Percentiles rank a stretch among this genome's conserved stretches.
These are phyloP conservation scores for Trypanosomatidae sp. DNA, from an alignment of 208 protist genomes.

Conservation along the genomic window DNA sequence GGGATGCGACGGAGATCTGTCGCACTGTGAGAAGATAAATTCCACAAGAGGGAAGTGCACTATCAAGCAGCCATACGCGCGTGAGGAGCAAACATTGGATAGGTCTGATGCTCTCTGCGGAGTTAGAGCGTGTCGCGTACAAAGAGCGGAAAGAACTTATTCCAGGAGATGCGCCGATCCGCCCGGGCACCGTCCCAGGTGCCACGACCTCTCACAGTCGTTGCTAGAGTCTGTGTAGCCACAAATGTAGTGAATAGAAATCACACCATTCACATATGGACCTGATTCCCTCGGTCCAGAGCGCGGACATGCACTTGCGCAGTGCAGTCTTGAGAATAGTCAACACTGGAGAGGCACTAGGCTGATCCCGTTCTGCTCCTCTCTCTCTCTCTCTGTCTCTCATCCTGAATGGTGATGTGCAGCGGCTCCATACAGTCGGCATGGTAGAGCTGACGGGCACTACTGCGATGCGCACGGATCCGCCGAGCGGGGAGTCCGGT, in stretches of 20 bases:
- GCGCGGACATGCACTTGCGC: slow-evolving; percentile 41
- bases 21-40: not conserved
- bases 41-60: not conserved
- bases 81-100: not conserved
- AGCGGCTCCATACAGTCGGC: slow-evolving; percentile 37
- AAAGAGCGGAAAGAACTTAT: slow-evolving; percentile 8
- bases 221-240: slow-evolving; percentile 25
- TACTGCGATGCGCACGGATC: slow-evolving; percentile 22
- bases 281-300: slow-evolving; percentile 24
- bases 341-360: slow-evolving; percentile 18
- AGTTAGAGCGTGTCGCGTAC: not conserved
- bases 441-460: slow-evolving; percentile 48
- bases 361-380: slow-evolving; percentile 14
- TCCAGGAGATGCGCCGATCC: slow-evolving; percentile 1
- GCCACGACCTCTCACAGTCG: slow-evolving; percentile 25
- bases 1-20: not conserved
- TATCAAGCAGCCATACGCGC: not conserved
- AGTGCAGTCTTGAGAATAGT: slow-evolving; percentile 13
- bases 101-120: not conserved
- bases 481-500: slow-evolving; percentile 35
- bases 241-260: slow-evolving; percentile 41
- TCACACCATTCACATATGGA: slow-evolving; percentile 26
- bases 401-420: slow-evolving; percentile 27
- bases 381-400: not conserved
- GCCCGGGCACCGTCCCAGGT: slow-evolving; percentile 10